Evolutionary conservation across 352 stramenopile genomes (phyloP), one percentile per base, ranked within the genome.

Genomic region (Pythium rishiriense): DNA sequence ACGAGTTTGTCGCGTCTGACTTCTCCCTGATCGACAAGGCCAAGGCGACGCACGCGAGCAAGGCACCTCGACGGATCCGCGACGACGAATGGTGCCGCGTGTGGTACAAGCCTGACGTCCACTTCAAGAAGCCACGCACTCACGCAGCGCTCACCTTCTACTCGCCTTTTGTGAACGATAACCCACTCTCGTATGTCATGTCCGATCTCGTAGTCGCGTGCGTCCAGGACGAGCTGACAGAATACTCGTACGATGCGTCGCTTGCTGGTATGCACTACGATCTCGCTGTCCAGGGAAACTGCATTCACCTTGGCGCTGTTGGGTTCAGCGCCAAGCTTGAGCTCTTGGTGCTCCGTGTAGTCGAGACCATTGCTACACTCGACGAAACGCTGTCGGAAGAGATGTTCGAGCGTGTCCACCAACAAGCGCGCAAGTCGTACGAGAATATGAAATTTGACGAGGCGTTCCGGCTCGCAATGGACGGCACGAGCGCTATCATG

Each of bases 81-180:
- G 58, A 87, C 9, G 78, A 88, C 53, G 71, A 75, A 5, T 51
- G 66, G 2, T 81, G 73, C 21, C 79, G 83, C 0, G 37, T 93
- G 22, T 96, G 85, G 87, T 95, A 89, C 78, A 96, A 97, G 66
- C 76, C 85, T 0, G 91, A 97, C 66, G 84, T 79, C n/a, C 70
- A 87, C 24, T 98, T 97, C 74, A 70, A 78, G 53, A 97, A 97
- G 70, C 92, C 92, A 3, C 97, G 97, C 67, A 67, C 96, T 14
- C 93, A 93, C 68, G 66, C 97, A 21, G 90, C 89, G 53, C 89
- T 94, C 41, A 43, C 82, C 41, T 73, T 97, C 12, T 79, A 86
- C 71, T 81, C 79, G 15, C 79, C 83, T 0, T 54, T 58, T 14
- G 70, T 73, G 4, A 77, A 76, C 62, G 65, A 51, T 19, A 78